A percentile compares a stretch with the other conserved stretches of the same genome.
Conservation (phyloP, 257 asterid species). For the Gentiana macrophylla region DNA sequence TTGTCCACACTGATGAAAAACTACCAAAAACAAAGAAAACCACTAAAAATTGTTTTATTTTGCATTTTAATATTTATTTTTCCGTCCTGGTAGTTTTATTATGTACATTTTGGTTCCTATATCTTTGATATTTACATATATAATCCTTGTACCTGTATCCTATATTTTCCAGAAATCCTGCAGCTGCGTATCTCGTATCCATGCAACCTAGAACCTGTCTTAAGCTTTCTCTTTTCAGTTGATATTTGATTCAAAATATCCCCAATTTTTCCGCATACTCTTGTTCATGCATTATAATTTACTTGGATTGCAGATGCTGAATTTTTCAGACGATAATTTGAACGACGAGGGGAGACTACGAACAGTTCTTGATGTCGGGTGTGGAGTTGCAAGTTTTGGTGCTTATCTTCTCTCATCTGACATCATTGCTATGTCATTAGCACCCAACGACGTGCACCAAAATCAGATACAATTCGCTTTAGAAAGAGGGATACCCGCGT, state of each 20-base stretch:
- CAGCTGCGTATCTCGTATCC: too few species aligned
- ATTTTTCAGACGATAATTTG: constrained; percentile 53
- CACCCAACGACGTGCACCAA: constrained; percentile 94
- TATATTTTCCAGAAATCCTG: too few species aligned
- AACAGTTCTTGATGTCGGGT: constrained; percentile 85
- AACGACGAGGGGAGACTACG: constrained; percentile 72
- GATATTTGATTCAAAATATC: too few species aligned
- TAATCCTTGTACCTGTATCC: too few species aligned
- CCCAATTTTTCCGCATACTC: background rate
- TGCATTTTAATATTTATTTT: too few species aligned
- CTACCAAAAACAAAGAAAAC: too few species aligned
- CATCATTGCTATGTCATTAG: constrained; percentile 78
- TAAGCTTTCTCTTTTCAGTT: too few species aligned
- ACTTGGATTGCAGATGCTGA: constrained; percentile 56
- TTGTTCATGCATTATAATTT: constrained; percentile 1
- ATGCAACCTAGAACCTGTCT: too few species aligned
- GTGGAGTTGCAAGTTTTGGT: constrained; percentile 97
- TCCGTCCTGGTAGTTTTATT: background rate
- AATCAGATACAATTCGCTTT: constrained; percentile 94
- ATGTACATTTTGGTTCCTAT: background rate
- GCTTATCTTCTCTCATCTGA: constrained; percentile 89
- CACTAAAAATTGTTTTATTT: too few species aligned
- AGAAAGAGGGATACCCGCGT: constrained; percentile 96
- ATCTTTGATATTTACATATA: too few species aligned
- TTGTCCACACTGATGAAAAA: too few species aligned